A percentile compares a stretch with the other conserved stretches of the same genome.
These are phyloP conservation scores for Garcia nutans DNA, from an alignment of 345 rosid species.

Conservation along the genomic window DNA sequence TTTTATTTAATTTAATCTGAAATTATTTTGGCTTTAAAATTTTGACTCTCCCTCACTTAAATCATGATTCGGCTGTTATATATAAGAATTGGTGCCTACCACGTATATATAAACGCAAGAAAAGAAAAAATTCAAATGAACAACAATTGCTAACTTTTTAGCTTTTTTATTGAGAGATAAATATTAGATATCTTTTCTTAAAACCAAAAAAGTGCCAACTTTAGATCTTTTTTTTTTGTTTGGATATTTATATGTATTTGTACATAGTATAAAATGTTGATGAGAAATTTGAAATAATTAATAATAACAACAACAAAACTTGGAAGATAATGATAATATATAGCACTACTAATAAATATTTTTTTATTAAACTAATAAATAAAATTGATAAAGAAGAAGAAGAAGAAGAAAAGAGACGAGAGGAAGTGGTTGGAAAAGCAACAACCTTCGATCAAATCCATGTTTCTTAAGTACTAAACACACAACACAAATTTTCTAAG, in stretches of 20 bases:
- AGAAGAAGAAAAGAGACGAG: neutral
- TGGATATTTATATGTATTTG: too few relatives aligned
- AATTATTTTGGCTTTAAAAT: too few relatives aligned
- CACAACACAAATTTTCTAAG: conserved; percentile 8
- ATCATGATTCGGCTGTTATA: too few relatives aligned
- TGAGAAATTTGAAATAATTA: neutral
- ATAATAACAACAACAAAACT: neutral
- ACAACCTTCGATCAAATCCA: conserved; percentile 50
- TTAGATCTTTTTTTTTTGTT: neutral
- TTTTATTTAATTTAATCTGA: too few relatives aligned
- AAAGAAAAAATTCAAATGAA: neutral
- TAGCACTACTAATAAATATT: neutral
- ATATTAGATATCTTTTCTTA: neutral
- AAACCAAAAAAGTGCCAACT: neutral
- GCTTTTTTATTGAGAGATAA: too few relatives aligned
- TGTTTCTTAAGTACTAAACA: conserved; percentile 52
- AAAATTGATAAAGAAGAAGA: neutral
- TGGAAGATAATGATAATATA: too few relatives aligned
- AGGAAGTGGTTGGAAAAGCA: conserved; percentile 24
- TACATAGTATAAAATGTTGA: neutral
- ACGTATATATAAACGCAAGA: too few relatives aligned
- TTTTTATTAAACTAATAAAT: too few relatives aligned
- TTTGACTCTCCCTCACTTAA: too few relatives aligned
- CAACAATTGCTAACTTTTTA: too few relatives aligned
- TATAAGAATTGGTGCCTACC: too few relatives aligned